phyloP scores from a whole-genome alignment of 306 rosid genomes.

The Fagus crenata region DNA sequence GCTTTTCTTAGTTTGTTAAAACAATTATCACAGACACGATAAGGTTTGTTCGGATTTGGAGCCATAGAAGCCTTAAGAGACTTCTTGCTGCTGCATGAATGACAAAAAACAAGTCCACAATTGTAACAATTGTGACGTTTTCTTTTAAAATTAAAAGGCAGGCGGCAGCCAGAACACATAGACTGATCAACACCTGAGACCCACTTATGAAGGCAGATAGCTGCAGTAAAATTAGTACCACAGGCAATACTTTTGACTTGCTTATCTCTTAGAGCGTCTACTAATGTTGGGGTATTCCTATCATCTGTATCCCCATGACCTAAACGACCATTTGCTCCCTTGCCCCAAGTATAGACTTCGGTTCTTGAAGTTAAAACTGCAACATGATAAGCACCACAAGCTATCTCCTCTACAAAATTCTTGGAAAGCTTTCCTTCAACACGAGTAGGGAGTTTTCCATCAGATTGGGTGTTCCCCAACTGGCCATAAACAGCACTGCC shows the following conservation, averaged over 20 bases:
- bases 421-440: no score
- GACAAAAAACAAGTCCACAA: slow-evolving; percentile 98
- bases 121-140: slow-evolving; percentile 97
- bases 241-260: slow-evolving; percentile 95
- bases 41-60: slow-evolving; percentile 96
- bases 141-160: slow-evolving; percentile 93
- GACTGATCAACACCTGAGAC: slow-evolving; percentile 99
- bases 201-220: slow-evolving; percentile 98
- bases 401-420: no score
- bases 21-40: slow-evolving; percentile 98
- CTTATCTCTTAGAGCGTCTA: slow-evolving; percentile 92
- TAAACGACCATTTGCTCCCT: slow-evolving; percentile 97
- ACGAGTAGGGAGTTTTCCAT: no score
- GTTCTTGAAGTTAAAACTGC: slow-evolving; percentile 95
- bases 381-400: slow-evolving; percentile 97
- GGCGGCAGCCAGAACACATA: slow-evolving; percentile 96
- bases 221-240: slow-evolving; percentile 91
- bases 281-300: slow-evolving; percentile 70
- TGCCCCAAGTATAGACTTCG: slow-evolving; percentile 98
- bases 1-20: slow-evolving; percentile 74
- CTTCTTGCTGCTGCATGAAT: slow-evolving; percentile 96
- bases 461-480: no score
- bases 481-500: no score
- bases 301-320: slow-evolving; percentile 95
- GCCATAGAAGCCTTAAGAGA: slow-evolving; percentile 98